A percentile compares a stretch with the other conserved stretches of the same genome.
Evolutionary conservation across 768 basidiomycete genomes (phyloP).

Genomic region (Tubosaeta sp.): DNA sequence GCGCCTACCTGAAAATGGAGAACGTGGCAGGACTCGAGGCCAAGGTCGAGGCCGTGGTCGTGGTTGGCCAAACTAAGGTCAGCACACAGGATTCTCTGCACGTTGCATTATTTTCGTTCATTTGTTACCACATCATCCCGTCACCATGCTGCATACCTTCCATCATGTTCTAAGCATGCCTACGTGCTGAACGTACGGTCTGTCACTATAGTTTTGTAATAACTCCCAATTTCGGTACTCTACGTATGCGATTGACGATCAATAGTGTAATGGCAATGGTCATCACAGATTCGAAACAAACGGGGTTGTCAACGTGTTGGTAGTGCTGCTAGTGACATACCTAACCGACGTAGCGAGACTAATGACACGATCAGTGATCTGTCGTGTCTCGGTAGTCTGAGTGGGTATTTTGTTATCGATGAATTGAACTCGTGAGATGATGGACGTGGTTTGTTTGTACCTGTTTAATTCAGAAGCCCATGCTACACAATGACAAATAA

Average conservation of each 20-base stretch:
- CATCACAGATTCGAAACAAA: background rate
- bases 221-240: conserved; percentile 12
- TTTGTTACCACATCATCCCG: conserved; percentile 18
- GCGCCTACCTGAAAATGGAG: conserved; percentile 17
- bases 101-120: conserved; percentile 19
- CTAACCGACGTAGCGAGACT: background rate
- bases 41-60: conserved; percentile 36
- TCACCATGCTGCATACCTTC: conserved; percentile 17
- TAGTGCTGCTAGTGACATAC: background rate
- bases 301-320: background rate
- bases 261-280: conserved; percentile 7
- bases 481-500: conserved; percentile 30
- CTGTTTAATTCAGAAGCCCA: conserved; percentile 23
- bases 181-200: conserved; percentile 16
- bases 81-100: conserved; percentile 7
- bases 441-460: conserved; percentile 18
- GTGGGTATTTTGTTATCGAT: conserved; percentile 12
- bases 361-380: conserved; percentile 1
- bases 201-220: conserved; percentile 13
- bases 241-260: conserved; percentile 14
- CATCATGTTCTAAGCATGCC: conserved; percentile 22
- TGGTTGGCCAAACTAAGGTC: conserved; percentile 30
- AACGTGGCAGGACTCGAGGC: conserved; percentile 36
- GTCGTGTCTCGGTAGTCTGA: conserved; percentile 8
- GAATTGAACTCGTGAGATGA: background rate